Base-by-base conservation (phyloP, 768 basidiomycete genomes). In the Asterophora lycoperdoides region DNA sequence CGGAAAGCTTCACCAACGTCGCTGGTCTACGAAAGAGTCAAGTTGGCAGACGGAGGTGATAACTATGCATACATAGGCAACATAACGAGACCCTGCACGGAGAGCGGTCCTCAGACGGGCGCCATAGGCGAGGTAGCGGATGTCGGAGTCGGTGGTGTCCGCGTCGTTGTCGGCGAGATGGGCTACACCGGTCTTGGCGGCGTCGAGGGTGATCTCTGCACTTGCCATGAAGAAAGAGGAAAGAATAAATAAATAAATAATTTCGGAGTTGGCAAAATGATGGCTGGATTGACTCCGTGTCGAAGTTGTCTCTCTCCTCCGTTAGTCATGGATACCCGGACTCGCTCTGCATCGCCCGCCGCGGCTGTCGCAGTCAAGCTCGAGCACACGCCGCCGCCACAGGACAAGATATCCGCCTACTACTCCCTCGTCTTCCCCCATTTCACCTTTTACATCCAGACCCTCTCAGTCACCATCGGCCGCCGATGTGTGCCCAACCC, bases 361-460 rank as follows among this genome's bases (percentile, higher is more conserved):
- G 56, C 57, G 26, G 58, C 61, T 39, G 57, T 56, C 41, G 56
- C 55, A 15, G 59, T 60, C 39, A 59, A 65, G 46, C 63, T 57
- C 23, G 65, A 64, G 20, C 63, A 63, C 8, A 62, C 66, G 11
- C 64, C 69, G 40, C 67, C 75, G 30, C 60, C 66, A 20, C 78
- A 84, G 55, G 83, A 86, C 70, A 90, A 83, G 79, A 91, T 93
- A 63, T 84, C 85, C 65, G 93, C 93, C 52, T 95, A 93, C 64
- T 94, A 93, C 71, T 88, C 86, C 64, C 86, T 95, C 49, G 89
- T 92, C 66, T 96, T 96, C 64, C 90, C 90, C 28, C 81, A 85
- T 65, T 94, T 93, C 71, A 91, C 91, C 47, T 98, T 96, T 71
- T 99, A 94, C 74, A 88, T 99, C 48, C 90, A 96, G 71, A 97